phyloP scores from a whole-genome alignment of 176 grass and related monocot species.

The Dendrocalamus sinicus region DNA sequence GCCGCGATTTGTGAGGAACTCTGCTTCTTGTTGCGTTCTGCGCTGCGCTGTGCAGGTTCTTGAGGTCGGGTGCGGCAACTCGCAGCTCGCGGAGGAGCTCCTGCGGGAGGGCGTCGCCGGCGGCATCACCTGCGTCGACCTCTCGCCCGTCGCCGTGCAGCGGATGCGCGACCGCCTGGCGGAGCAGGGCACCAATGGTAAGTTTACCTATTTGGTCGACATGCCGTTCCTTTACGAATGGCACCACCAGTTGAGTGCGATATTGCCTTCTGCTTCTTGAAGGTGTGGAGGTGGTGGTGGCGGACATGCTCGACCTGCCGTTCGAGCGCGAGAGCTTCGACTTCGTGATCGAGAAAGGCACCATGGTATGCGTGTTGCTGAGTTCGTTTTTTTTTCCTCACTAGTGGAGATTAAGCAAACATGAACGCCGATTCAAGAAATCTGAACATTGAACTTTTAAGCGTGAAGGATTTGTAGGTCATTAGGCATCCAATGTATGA shows the following conservation, averaged over 20 bases:
- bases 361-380: constrained; percentile 55
- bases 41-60: constrained; percentile 48
- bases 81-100: constrained; percentile 76
- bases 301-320: constrained; percentile 88
- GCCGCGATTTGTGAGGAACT: background rate
- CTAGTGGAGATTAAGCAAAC: background rate
- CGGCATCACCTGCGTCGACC: constrained; percentile 86
- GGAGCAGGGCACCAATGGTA: background rate
- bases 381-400: background rate
- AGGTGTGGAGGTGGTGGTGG: constrained; percentile 77
- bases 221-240: background rate
- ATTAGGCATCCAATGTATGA: background rate
- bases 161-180: constrained; percentile 68
- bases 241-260: background rate
- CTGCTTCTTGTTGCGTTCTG: background rate
- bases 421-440: background rate
- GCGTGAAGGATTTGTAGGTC: background rate
- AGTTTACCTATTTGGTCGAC: background rate
- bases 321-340: constrained; percentile 72
- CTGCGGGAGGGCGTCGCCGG: constrained; percentile 63
- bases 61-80: constrained; percentile 90
- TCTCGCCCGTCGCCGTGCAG: constrained; percentile 68
- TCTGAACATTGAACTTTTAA: background rate
- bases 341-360: constrained; percentile 78
- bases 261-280: background rate